phyloP scores from a whole-genome alignment of 805 yeast genomes.

The Zygotorulaspora florentina region DNA sequence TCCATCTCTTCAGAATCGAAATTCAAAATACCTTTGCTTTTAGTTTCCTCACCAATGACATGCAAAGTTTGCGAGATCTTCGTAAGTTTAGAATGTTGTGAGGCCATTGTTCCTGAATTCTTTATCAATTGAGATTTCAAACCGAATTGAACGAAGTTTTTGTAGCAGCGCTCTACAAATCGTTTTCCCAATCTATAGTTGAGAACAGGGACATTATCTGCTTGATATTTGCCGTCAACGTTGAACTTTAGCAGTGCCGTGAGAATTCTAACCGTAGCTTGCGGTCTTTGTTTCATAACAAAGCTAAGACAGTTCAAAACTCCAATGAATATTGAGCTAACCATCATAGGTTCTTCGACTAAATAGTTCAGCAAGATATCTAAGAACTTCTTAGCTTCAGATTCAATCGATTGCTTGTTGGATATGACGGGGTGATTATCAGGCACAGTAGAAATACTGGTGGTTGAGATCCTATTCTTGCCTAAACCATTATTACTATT shows the following conservation, averaged over 20 bases:
- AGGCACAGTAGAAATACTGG: slow-evolving; percentile 46
- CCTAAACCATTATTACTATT: slow-evolving; percentile 10
- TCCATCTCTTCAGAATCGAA: slow-evolving; percentile 24
- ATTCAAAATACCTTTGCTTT: slow-evolving; percentile 33
- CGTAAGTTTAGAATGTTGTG: slow-evolving; percentile 26
- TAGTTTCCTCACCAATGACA: slow-evolving; percentile 35
- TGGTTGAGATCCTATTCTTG: slow-evolving; percentile 27
- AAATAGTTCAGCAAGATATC: slow-evolving; percentile 60
- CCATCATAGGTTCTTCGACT: slow-evolving; percentile 49
- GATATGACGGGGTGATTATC: slow-evolving; percentile 60
- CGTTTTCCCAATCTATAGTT: slow-evolving; percentile 52
- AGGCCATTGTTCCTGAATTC: slow-evolving; percentile 21
- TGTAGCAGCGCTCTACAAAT: slow-evolving; percentile 59
- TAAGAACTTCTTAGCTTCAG: slow-evolving; percentile 66
- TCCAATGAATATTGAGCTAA: slow-evolving; percentile 61
- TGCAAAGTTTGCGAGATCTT: slow-evolving; percentile 35
- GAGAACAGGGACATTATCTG: slow-evolving; percentile 37
- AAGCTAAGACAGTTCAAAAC: slow-evolving; percentile 59
- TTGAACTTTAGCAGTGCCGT: slow-evolving; percentile 58
- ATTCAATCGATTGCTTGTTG: slow-evolving; percentile 50
- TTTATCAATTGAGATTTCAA: slow-evolving; percentile 36
- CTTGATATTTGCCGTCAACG: slow-evolving; percentile 50
- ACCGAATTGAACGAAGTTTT: slow-evolving; percentile 41
- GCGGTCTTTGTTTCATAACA: slow-evolving; percentile 64
- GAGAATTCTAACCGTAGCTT: slow-evolving; percentile 51